Base-by-base conservation (phyloP, 805 yeast genomes). In the Ogataea polymorpha region DNA sequence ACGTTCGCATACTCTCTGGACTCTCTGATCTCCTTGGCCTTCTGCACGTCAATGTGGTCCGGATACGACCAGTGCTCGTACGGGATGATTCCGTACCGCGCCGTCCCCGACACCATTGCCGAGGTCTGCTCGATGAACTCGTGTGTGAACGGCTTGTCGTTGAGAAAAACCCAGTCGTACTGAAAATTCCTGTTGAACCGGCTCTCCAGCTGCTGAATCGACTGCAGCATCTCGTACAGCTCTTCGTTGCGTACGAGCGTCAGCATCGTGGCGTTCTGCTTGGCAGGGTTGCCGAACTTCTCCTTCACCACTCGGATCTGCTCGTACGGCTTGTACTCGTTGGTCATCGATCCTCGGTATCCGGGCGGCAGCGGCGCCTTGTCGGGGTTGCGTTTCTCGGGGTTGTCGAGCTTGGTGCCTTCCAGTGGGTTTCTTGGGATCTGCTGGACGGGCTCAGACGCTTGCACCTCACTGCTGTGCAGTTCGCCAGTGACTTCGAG, bases 211-310 rank as follows among this genome's bases (percentile, higher is more conserved):
- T 62, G 59, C 41, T 66, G 64, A 23, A 72, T 61, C 7, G 77
- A 68, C 31, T 58, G 63, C 11, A 73, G 43, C 42, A 72, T 62
- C n/a, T 58, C 65, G 43, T 49, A 66, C 5, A 70, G 28, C 30
- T 73, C 77, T 12, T 46, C 42, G 50, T 72, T 72, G 36, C 75
- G 53, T 45, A 73, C 72, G 13, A 73, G 54, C 12, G 73, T 61
- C 31, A 72, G 75, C 51, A 86, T 69, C 0, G 87, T 78, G 5
- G 89, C 93, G 48, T 77, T 81, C 49, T 50, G 44, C 70, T 79
- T 36, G 62, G 18, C 29, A 8, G 39, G 42, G 16, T 42, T 40
- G 11, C 48, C 46, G 20, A 17, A 35, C 24, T 26, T 33, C 3
- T 33, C 36, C 39, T 53, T 53, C 17, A 52, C 48, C 2, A 35